Evolutionary conservation across 176 grass and related monocot genomes (phyloP).

Genomic region (Rhynchospora tenuis): DNA sequence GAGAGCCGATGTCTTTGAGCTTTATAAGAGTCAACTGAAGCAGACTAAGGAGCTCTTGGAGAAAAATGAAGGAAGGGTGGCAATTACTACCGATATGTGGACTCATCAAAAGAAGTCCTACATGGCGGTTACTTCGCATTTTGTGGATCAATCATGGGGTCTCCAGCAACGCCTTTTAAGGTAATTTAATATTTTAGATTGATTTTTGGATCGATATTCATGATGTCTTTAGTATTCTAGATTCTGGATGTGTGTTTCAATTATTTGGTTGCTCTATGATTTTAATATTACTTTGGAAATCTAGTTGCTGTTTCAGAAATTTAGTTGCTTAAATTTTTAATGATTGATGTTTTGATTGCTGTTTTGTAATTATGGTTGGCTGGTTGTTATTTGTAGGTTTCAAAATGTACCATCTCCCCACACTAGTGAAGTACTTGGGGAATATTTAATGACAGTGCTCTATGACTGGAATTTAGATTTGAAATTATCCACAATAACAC

Average conservation of each 20-base stretch:
- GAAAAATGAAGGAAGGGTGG: not conserved
- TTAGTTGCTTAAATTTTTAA: no score
- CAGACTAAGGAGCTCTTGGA: not conserved
- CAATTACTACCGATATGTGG: constrained; percentile 23
- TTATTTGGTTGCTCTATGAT: no score
- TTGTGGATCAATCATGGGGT: not conserved
- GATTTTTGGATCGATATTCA: not conserved
- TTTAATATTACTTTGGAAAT: no score
- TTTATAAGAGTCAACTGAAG: not conserved
- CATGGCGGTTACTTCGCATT: constrained; percentile 21
- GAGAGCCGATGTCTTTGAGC: not conserved
- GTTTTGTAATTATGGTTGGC: not conserved
- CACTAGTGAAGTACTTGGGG: not conserved
- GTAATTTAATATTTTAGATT: not conserved
- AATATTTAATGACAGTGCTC: not conserved
- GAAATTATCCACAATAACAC: not conserved
- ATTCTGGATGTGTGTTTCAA: no score
- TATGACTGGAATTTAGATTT: constrained; percentile 4
- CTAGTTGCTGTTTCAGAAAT: not conserved
- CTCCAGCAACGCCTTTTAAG: not conserved
- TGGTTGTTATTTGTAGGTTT: not conserved
- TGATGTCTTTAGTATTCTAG: no score
- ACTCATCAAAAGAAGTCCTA: constrained; percentile 20
- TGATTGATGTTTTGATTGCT: no score
- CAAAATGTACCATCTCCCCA: not conserved